phyloP scores from a whole-genome alignment of 2,329 filamentous ascomycete species.

The Penicillium sp. region DNA sequence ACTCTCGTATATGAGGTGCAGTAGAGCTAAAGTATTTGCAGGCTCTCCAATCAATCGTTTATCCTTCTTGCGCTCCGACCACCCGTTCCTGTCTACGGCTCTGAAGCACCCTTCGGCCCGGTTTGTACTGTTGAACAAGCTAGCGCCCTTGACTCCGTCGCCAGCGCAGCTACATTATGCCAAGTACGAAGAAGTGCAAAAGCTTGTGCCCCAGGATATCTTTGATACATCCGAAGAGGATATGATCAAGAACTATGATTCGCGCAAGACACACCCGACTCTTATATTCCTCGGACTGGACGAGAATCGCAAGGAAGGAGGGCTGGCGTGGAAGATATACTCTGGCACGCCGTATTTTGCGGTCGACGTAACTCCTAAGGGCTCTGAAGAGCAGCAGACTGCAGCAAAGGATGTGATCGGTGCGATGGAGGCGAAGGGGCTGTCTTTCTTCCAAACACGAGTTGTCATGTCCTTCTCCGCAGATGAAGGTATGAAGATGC shows the following conservation, averaged over 20 bases:
- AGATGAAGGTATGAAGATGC: constrained; percentile 54
- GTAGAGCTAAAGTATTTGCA: constrained; percentile 15
- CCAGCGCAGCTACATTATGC: constrained; percentile 65
- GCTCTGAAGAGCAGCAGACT: constrained; percentile 56
- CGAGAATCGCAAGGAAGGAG: constrained; percentile 53
- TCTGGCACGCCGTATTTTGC: constrained; percentile 83
- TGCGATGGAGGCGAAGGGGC: constrained; percentile 58
- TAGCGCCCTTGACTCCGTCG: constrained; percentile 68
- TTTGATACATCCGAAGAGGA: constrained; percentile 72
- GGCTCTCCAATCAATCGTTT: constrained; percentile 51
- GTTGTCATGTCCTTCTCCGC: constrained; percentile 60
- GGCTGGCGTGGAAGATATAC: constrained; percentile 57
- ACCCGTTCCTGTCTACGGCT: constrained; percentile 48
- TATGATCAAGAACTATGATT: constrained; percentile 70
- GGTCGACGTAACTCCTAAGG: constrained; percentile 77
- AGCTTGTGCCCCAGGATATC: constrained; percentile 67
- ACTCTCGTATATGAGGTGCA: not conserved
- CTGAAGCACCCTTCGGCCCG: constrained; percentile 47
- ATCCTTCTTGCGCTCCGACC: constrained; percentile 49
- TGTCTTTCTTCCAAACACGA: constrained; percentile 65
- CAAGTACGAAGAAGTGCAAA: constrained; percentile 64
- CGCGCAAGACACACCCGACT: constrained; percentile 62
- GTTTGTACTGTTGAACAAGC: constrained; percentile 76
- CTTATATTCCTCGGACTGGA: constrained; percentile 84
- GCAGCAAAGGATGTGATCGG: constrained; percentile 59